phyloP scores from a whole-genome alignment of 495 filamentous ascomycete genomes.

The Cercophora scortea region DNA sequence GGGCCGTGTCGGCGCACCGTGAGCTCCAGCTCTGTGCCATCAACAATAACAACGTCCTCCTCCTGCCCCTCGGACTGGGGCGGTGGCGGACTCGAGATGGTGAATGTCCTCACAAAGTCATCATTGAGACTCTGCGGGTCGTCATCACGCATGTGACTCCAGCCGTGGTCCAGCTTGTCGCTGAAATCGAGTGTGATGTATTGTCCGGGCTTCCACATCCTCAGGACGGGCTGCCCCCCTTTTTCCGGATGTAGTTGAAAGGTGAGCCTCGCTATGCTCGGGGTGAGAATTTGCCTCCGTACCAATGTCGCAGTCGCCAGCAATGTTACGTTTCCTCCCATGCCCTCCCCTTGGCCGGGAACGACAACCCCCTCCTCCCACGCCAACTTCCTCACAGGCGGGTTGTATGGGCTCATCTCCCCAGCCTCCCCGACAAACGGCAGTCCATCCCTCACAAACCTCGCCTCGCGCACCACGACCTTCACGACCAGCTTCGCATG shows the following conservation, averaged over 20 bases:
- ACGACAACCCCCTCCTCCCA: conserved; percentile 10
- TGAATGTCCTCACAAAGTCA: conserved; percentile 76
- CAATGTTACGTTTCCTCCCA: not conserved
- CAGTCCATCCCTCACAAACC: conserved; percentile 55
- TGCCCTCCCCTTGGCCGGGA: not conserved
- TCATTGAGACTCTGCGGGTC: conserved; percentile 74
- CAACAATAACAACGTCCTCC: not conserved
- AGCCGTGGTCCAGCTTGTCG: conserved; percentile 59
- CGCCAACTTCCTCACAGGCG: conserved; percentile 26
- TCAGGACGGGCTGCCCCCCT: not conserved
- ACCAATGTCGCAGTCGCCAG: conserved; percentile 43
- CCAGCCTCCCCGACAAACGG: conserved; percentile 54
- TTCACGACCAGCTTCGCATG: conserved; percentile 65
- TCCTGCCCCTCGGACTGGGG: too few species aligned
- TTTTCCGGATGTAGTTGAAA: conserved; percentile 42
- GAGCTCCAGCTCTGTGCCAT: conserved; percentile 54
- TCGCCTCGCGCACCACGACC: conserved; percentile 50
- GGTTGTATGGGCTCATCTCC: conserved; percentile 63
- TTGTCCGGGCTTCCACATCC: conserved; percentile 57
- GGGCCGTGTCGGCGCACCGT: conserved; percentile 59
- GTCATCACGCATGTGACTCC: conserved; percentile 71
- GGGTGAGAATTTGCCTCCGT: conserved; percentile 48
- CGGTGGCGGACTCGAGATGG: conserved; percentile 51
- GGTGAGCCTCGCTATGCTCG: conserved; percentile 53
- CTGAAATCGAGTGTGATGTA: conserved; percentile 67